Evolutionary conservation across 352 stramenopile species (phyloP).

Genomic region (Phytophthora palmivora): DNA sequence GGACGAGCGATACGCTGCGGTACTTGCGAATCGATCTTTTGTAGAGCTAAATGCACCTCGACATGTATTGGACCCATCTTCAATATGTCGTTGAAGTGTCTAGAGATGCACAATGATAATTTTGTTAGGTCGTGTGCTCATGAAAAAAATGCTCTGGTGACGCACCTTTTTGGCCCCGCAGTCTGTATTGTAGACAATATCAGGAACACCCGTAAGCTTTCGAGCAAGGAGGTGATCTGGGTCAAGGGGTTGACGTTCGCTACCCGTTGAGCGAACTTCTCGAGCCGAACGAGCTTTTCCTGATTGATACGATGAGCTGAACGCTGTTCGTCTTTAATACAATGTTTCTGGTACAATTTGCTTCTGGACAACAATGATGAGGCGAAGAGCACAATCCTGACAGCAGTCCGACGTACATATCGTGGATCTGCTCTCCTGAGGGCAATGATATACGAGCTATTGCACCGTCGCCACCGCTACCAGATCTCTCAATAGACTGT

Average conservation of each 20-base stretch:
- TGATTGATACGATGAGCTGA: slow-evolving; percentile 61
- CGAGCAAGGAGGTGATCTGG: slow-evolving; percentile 47
- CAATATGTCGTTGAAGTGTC: slow-evolving; percentile 54
- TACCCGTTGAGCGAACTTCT: slow-evolving; percentile 20
- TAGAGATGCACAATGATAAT: slow-evolving; percentile 11
- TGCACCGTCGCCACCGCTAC: slow-evolving; percentile 12
- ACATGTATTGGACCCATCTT: slow-evolving; percentile 59
- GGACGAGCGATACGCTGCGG: slow-evolving; percentile 66
- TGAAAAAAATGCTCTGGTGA: not conserved
- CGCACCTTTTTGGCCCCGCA: slow-evolving; percentile 62
- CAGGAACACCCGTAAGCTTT: slow-evolving; percentile 56
- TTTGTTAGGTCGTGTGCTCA: not conserved
- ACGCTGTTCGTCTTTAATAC: slow-evolving; percentile 69
- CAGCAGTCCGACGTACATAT: slow-evolving; percentile 51
- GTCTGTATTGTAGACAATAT: slow-evolving; percentile 73
- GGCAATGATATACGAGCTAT: slow-evolving; percentile 59
- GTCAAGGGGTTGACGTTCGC: slow-evolving; percentile 58
- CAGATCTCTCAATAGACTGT: slow-evolving; percentile 25
- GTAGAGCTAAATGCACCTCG: slow-evolving; percentile 63
- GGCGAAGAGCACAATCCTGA: not conserved
- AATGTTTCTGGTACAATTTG: slow-evolving; percentile 72
- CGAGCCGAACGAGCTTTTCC: slow-evolving; percentile 45
- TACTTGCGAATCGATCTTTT: slow-evolving; percentile 73
- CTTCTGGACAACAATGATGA: slow-evolving; percentile 40
- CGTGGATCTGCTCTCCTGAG: slow-evolving; percentile 76